A percentile compares a stretch with the other conserved stretches of the same genome.
Conservation (phyloP, 164 flowering plant genomes). For the Kalanchoe fedtschenkoi region DNA sequence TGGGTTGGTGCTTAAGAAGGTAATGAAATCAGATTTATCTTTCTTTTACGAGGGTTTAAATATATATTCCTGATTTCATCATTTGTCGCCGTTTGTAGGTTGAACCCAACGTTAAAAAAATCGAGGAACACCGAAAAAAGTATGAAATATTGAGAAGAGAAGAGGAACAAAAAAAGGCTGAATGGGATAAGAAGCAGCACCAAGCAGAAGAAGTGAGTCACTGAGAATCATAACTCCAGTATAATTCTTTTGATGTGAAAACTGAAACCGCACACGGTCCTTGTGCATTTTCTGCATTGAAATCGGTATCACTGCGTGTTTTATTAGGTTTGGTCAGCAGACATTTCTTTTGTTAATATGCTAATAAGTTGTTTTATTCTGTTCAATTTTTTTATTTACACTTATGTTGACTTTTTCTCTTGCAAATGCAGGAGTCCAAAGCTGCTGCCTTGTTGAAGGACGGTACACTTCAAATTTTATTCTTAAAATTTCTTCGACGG, state of each 20-base stretch:
- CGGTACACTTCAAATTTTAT: constrained; percentile 23
- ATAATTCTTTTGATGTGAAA: neutral
- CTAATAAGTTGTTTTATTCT: neutral
- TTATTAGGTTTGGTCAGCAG: neutral
- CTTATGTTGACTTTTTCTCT: neutral
- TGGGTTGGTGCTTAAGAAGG: constrained; percentile 26
- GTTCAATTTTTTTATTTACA: neutral
- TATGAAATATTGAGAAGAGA: constrained; percentile 23
- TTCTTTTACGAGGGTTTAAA: neutral
- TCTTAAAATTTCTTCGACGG: constrained; percentile 1
- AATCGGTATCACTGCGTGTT: neutral
- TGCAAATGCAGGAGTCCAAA: constrained; percentile 27
- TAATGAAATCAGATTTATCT: neutral
- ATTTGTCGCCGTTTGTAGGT: constrained; percentile 15
- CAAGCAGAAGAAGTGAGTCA: constrained; percentile 17
- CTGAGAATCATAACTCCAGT: neutral
- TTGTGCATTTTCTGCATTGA: neutral
- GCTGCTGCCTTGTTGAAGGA: constrained; percentile 31
- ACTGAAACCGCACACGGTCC: neutral
- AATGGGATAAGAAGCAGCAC: constrained; percentile 12
- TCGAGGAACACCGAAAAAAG: constrained; percentile 29
- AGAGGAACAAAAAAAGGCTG: constrained; percentile 16
- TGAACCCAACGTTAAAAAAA: constrained; percentile 32
- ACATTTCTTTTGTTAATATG: neutral
- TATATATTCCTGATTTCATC: neutral